Evolutionary conservation across 1,284 basidiomycete genomes (phyloP).

Genomic region (Ceratobasidium papillatum): DNA sequence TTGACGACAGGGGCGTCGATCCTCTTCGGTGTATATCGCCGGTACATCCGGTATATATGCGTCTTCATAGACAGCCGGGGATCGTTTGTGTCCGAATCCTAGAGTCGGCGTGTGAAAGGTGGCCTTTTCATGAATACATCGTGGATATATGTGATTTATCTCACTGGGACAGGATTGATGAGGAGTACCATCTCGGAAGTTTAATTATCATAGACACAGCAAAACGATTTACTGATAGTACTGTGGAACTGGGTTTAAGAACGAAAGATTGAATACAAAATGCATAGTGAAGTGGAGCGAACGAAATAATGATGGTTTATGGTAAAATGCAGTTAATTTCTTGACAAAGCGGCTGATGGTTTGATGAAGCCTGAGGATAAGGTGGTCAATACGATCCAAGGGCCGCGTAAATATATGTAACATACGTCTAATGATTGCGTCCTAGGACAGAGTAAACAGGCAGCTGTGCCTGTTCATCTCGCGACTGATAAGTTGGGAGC

Average conservation of each 20-base stretch:
- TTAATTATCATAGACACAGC: background rate
- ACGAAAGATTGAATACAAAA: slow-evolving; percentile 10
- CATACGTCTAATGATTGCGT: slow-evolving; percentile 21
- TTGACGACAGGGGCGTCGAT: no score
- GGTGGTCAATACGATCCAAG: background rate
- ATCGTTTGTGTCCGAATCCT: background rate
- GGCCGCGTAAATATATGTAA: background rate
- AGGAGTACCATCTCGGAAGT: no score
- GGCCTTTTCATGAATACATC: no score
- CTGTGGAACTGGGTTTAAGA: background rate
- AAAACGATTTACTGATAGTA: background rate
- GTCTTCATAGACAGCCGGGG: background rate
- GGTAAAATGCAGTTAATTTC: background rate
- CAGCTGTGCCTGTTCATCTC: background rate
- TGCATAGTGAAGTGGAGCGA: background rate
- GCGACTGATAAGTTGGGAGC: slow-evolving; percentile 21
- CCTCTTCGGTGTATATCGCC: no score
- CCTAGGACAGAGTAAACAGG: slow-evolving; percentile 31
- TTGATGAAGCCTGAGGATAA: background rate
- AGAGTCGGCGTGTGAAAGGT: no score
- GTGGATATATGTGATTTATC: no score
- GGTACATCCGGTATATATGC: background rate
- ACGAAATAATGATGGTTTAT: slow-evolving; percentile 22
- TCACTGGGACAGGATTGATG: no score
- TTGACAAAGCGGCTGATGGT: background rate